Base-by-base conservation (phyloP, 108 stramenopile species). In the Skeletonema marinoi region DNA sequence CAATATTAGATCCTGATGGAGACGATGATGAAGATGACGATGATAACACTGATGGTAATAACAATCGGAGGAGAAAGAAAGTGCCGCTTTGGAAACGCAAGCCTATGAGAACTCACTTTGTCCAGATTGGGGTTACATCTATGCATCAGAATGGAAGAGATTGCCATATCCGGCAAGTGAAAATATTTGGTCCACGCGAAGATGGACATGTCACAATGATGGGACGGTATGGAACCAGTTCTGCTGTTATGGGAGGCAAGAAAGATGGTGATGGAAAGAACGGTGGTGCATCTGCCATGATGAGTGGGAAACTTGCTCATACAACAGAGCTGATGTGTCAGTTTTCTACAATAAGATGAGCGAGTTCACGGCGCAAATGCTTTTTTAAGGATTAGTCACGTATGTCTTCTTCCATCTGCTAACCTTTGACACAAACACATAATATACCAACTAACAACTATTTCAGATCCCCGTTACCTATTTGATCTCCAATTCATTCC, bases 141-240 rank as follows among this genome's bases (percentile, higher is more conserved):
- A 98, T 98, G 98, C 97, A 98, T 78, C 98, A 56, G 82, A 98
- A 98, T 84, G 98, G 98, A 29, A 78, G 96, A 33, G 98, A 98
- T 75, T 98, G 97, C 6, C 98, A 98, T 72, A 88, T 98, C 14
- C 89, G 98, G 46, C 95, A 97, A 72, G 92, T 96, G n/a, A 93
- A 96, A 65, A 60, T 98, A 33, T 98, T 90, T 74, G 97, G 97
- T 21, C 93, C 96, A 9, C 70, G 90, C 11, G 72, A 78, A 66
- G 88, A 78, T 81, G 71, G 60, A 42, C 38, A 32, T 14, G 69
- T 64, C 14, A 35, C 62, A 14, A 51, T 73, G 65, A 33, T 58
- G 51, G 60, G 30, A 33, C 54, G 67, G 31, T 66, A 46, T 59
- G 66, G 50, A 35, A 51, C 58, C 14, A 39, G 32, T 19, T 35